phyloP scores from a whole-genome alignment of 2,329 filamentous ascomycete genomes.

The Keithomyces neogunnii region DNA sequence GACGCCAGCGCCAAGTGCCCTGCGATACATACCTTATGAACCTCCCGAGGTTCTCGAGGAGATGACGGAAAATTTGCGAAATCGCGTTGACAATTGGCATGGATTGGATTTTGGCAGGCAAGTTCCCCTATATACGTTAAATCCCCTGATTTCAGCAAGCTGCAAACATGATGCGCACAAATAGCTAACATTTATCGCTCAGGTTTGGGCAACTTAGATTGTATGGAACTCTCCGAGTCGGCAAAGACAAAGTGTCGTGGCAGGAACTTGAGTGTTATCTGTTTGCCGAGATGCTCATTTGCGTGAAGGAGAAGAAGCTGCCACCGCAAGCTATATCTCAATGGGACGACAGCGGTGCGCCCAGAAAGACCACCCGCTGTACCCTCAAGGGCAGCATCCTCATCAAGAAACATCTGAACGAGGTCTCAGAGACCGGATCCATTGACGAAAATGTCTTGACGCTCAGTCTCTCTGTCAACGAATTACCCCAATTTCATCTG shows the following conservation, averaged over 20 bases:
- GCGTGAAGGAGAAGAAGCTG: constrained; percentile 92
- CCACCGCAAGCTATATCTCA: constrained; percentile 42
- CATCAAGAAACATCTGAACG: constrained; percentile 95
- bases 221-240: constrained; percentile 83
- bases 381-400: constrained; percentile 95
- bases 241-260: constrained; percentile 94
- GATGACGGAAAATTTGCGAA: constrained; percentile 75
- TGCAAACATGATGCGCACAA: not conserved
- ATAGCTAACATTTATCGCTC: constrained; percentile 9
- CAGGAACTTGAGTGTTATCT: constrained; percentile 96
- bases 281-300: constrained; percentile 98
- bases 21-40: constrained; percentile 63
- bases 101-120: constrained; percentile 82
- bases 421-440: constrained; percentile 63
- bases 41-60: constrained; percentile 69
- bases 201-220: constrained; percentile 88
- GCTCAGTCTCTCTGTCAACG: constrained; percentile 79
- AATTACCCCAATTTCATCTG: constrained; percentile 90
- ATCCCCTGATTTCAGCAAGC: no score
- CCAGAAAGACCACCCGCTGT: constrained; percentile 63
- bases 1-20: constrained; percentile 49
- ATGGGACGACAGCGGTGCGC: constrained; percentile 54
- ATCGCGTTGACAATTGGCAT: constrained; percentile 97
- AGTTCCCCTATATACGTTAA: constrained; percentile 11
- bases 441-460: constrained; percentile 79